A percentile compares a stretch with the other conserved stretches of the same genome.
Conservation (phyloP, 345 rosid species). For the Orychophragmus violaceus region DNA sequence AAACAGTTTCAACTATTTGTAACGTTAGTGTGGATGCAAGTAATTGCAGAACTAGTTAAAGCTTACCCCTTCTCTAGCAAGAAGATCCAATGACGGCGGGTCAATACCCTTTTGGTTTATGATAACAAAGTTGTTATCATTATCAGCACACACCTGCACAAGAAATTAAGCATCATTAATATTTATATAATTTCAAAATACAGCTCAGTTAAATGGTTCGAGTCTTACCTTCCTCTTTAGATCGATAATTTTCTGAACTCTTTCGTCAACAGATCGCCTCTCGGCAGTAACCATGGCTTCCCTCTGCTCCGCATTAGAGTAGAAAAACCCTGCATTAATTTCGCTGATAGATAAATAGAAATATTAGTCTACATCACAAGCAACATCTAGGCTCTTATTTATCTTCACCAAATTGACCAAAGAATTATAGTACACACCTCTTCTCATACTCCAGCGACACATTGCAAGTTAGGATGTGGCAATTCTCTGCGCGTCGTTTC, state of each 20-base stretch:
- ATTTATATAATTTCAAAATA: background rate
- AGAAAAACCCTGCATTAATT: constrained; percentile 97
- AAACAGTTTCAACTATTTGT: background rate
- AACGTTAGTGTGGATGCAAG: background rate
- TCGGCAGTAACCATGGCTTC: constrained; percentile 93
- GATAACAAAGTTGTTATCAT: constrained; percentile 65
- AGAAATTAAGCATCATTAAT: background rate
- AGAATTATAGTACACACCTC: constrained; percentile 45
- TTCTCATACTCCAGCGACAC: constrained; percentile 95
- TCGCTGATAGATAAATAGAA: constrained; percentile 43
- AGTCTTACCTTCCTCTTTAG: constrained; percentile 60
- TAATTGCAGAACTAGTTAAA: background rate
- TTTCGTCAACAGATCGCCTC: constrained; percentile 79
- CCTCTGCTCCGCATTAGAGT: constrained; percentile 93
- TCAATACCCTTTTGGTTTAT: constrained; percentile 96
- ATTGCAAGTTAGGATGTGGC: constrained; percentile 90
- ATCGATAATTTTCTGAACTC: constrained; percentile 72
- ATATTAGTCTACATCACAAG: constrained; percentile 2
- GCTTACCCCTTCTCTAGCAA: constrained; percentile 92
- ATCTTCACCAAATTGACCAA: background rate
- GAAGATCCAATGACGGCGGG: constrained; percentile 85
- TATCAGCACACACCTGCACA: constrained; percentile 74
- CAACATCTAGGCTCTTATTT: background rate
- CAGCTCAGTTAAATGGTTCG: background rate
- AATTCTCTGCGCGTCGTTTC: constrained; percentile 96